phyloP scores from a whole-genome alignment of 495 filamentous ascomycete species.

The Copromyces sp. region DNA sequence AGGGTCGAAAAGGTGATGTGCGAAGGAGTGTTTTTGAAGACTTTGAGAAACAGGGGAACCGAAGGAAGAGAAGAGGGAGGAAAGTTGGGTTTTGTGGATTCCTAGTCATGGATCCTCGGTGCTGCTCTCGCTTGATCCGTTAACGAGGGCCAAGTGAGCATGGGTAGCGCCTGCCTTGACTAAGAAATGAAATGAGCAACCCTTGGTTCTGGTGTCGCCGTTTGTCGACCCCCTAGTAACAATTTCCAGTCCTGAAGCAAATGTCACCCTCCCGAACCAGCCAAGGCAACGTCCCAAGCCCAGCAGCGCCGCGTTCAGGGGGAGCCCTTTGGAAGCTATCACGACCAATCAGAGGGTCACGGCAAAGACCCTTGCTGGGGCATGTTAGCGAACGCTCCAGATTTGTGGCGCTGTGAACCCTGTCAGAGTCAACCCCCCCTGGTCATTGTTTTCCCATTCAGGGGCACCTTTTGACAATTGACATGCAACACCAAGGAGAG shows the following conservation, averaged over 20 bases:
- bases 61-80: not conserved
- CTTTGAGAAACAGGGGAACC: not conserved
- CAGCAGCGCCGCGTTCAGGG: not conserved
- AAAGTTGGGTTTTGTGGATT: not conserved
- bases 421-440: not conserved
- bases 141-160: not conserved
- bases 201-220: not conserved
- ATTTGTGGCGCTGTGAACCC: conserved; percentile 8
- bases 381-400: conserved; percentile 1
- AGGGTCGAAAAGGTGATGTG: not conserved
- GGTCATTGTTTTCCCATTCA: not conserved
- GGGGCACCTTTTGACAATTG: not conserved
- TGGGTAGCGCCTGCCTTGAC: not conserved
- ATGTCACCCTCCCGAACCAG: not conserved
- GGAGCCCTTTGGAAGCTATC: not conserved
- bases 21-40: not conserved
- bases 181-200: not conserved
- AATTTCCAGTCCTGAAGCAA: not conserved
- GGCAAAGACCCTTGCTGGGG: not conserved
- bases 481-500: not conserved
- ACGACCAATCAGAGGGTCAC: not conserved
- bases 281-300: not conserved
- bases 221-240: not conserved
- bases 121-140: not conserved
- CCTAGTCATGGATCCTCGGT: not conserved